A percentile compares a stretch with the other conserved stretches of the same genome.
phyloP scores from a whole-genome alignment of 106 monocot genomes.

The Xerophyta viscosa region DNA sequence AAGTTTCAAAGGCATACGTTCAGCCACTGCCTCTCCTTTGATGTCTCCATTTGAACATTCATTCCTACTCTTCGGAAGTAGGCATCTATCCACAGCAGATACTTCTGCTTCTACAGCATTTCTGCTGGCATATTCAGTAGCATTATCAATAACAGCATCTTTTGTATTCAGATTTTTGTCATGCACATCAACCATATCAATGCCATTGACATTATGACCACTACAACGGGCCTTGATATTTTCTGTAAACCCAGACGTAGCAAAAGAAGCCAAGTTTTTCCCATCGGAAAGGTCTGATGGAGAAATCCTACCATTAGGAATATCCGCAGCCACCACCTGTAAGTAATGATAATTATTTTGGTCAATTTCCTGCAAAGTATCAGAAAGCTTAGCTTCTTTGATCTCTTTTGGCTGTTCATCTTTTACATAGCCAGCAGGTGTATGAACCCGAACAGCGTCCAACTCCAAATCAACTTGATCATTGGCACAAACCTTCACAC shows the following conservation, averaged over 20 bases:
- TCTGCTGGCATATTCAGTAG: constrained; percentile 6
- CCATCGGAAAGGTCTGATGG: too few species aligned
- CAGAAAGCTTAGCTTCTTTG: constrained; percentile 3
- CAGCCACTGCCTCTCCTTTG: constrained; percentile 9
- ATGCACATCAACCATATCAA: constrained; percentile 3
- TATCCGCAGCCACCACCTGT: constrained; percentile 12
- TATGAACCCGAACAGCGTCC: constrained; percentile 12
- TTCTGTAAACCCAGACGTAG: constrained; percentile 7
- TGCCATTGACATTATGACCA: constrained; percentile 11
- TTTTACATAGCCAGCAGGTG: constrained; percentile 7
- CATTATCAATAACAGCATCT: constrained; percentile 8
- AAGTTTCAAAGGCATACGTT: constrained; percentile 3
- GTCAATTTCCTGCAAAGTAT: constrained; percentile 18
- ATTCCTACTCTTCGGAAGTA: neutral
- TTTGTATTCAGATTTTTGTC: constrained; percentile 18
- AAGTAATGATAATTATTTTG: constrained; percentile 6
- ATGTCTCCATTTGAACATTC: constrained; percentile 8
- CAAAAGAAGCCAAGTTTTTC: constrained; percentile 10
- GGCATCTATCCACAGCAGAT: neutral
- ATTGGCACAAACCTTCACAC: constrained; percentile 13
- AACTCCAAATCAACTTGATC: constrained; percentile 31
- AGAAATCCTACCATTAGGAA: constrained; percentile 13
- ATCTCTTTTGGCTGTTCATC: constrained; percentile 2
- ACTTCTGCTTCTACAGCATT: constrained; percentile 10
- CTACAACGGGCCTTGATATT: constrained; percentile 2